Conservation (phyloP, 257 asterid species). For the Solanum chmielewskii region DNA sequence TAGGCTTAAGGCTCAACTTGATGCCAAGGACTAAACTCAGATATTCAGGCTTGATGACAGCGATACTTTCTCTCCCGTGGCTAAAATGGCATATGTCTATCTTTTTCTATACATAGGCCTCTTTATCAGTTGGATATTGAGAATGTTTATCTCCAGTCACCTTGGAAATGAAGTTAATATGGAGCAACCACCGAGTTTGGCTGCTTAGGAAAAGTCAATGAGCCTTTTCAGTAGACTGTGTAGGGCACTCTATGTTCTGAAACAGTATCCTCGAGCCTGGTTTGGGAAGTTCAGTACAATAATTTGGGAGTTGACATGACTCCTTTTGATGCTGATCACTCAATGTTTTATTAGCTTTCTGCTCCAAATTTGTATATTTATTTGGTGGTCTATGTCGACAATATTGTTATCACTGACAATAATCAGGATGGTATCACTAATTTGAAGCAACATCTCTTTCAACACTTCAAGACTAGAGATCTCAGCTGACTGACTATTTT, state of each 20-base stretch:
- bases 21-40: neutral
- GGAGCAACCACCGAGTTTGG: neutral
- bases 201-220: neutral
- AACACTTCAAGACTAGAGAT: neutral
- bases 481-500: neutral
- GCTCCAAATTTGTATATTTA: neutral
- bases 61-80: neutral
- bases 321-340: neutral
- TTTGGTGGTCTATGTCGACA: neutral
- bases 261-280: neutral
- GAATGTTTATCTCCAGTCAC: neutral
- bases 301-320: neutral
- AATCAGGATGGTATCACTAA: neutral
- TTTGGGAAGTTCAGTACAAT: neutral
- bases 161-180: neutral
- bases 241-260: neutral
- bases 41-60: neutral
- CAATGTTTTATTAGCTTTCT: neutral
- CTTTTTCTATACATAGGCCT: neutral
- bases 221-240: neutral
- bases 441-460: neutral
- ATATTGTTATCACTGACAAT: neutral
- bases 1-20: neutral
- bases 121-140: neutral
- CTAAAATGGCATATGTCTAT: neutral